Percentiles rank a stretch among this genome's conserved stretches.
Conservation (phyloP, 306 rosid species). For the Mimosa bimucronata region DNA sequence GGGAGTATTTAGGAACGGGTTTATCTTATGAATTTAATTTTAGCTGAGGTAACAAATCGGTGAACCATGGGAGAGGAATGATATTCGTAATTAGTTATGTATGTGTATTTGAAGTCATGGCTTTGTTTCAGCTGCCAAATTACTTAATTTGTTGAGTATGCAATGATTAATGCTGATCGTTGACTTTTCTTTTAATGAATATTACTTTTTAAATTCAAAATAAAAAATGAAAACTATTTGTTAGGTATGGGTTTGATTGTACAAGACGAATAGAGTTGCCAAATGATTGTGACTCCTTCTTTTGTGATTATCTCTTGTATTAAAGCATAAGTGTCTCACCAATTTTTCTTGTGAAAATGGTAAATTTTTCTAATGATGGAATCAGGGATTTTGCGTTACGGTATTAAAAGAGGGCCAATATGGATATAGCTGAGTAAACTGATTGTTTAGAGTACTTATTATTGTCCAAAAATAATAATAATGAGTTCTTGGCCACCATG, state of each 20-base stretch:
- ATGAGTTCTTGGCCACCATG: neutral
- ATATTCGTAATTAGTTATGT: neutral
- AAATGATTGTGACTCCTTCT: constrained; percentile 38
- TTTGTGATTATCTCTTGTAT: constrained; percentile 27
- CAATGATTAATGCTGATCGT: constrained; percentile 10
- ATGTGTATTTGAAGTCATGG: neutral
- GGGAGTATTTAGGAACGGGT: no score
- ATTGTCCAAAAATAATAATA: neutral
- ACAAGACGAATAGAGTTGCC: constrained; percentile 30
- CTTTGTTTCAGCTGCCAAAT: constrained; percentile 6
- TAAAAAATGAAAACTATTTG: neutral
- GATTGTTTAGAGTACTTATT: neutral
- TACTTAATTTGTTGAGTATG: constrained; percentile 26
- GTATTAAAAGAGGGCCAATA: neutral
- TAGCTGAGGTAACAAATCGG: neutral
- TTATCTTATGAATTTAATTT: no score
- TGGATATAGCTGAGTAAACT: neutral
- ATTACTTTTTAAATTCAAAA: neutral
- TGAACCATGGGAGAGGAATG: constrained; percentile 8
- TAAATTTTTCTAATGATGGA: neutral
- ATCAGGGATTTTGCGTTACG: constrained; percentile 5
- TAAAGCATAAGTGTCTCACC: constrained; percentile 10
- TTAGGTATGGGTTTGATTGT: constrained; percentile 41
- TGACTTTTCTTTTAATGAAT: neutral
- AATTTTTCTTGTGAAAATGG: constrained; percentile 12